These are phyloP conservation scores for Neurospora sp. DNA, from an alignment of 495 filamentous ascomycete genomes.

Conservation along the genomic window DNA sequence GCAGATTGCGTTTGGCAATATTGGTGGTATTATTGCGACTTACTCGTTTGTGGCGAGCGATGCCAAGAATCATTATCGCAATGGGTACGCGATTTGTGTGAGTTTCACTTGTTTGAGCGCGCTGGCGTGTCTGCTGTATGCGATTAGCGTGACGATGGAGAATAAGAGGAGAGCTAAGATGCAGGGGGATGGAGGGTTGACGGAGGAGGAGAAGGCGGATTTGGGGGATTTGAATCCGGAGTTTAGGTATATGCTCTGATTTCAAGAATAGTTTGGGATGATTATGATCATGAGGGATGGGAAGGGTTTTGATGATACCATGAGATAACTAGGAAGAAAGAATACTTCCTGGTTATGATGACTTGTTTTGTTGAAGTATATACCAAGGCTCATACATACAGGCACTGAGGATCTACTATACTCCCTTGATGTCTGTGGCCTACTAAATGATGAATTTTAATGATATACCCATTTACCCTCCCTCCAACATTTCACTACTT, in stretches of 20 bases:
- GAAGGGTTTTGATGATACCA: not conserved
- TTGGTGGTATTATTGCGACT: conserved; percentile 85
- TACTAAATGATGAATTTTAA: not conserved
- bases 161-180: conserved; percentile 55
- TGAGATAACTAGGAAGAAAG: not conserved
- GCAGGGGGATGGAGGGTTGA: conserved; percentile 43
- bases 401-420: not conserved
- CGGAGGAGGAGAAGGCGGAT: conserved; percentile 64
- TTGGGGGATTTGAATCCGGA: conserved; percentile 60
- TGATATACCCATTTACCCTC: not conserved
- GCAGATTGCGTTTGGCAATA: conserved; percentile 91
- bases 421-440: not conserved
- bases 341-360: not conserved
- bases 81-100: conserved; percentile 72
- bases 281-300: not conserved
- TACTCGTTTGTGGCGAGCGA: conserved; percentile 70
- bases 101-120: conserved; percentile 61
- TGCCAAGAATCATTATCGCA: conserved; percentile 51
- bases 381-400: not conserved
- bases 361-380: not conserved
- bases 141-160: conserved; percentile 45
- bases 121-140: conserved; percentile 50
- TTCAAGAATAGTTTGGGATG: too few species aligned
- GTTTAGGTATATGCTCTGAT: conserved; percentile 43
- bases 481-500: too few species aligned